These are phyloP conservation scores for Epichloe gansuensis DNA, from an alignment of 2,329 filamentous ascomycete species.

Conservation along the genomic window DNA sequence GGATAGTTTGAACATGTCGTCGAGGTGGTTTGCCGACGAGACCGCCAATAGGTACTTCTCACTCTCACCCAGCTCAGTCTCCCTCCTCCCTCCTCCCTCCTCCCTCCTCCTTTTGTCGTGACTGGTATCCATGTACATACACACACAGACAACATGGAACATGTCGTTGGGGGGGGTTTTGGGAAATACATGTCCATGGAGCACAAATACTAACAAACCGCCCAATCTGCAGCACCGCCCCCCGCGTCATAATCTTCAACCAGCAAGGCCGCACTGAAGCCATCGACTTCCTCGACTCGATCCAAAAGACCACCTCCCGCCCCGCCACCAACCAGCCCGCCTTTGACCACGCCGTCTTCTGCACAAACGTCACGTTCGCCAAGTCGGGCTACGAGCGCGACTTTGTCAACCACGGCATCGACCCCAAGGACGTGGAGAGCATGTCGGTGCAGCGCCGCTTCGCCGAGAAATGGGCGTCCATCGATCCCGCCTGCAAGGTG, in stretches of 20 bases:
- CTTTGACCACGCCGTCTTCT: constrained; percentile 71
- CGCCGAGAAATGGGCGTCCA: constrained; percentile 34
- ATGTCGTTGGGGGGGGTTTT: too few species aligned
- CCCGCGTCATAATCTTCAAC: constrained; percentile 68
- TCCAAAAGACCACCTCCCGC: constrained; percentile 25
- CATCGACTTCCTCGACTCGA: constrained; percentile 37
- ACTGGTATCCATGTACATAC: not conserved
- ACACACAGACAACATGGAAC: too few species aligned
- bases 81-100: not conserved
- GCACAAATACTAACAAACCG: not conserved
- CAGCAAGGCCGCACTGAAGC: constrained; percentile 52
- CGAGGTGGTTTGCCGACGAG: constrained; percentile 62
- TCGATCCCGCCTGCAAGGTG: constrained; percentile 35
- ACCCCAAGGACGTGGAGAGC: constrained; percentile 36
- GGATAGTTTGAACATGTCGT: constrained; percentile 74
- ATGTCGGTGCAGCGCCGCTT: constrained; percentile 41
- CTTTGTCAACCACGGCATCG: constrained; percentile 42
- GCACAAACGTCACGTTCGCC: constrained; percentile 55
- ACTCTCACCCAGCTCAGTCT: not conserved
- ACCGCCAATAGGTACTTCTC: constrained; percentile 19
- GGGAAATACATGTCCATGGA: too few species aligned
- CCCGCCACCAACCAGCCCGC: constrained; percentile 15
- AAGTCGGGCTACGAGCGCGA: constrained; percentile 40
- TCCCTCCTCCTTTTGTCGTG: not conserved
- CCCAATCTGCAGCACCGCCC: constrained; percentile 16